phyloP scores from a whole-genome alignment of 257 asterid species.

The Asclepias syriaca region DNA sequence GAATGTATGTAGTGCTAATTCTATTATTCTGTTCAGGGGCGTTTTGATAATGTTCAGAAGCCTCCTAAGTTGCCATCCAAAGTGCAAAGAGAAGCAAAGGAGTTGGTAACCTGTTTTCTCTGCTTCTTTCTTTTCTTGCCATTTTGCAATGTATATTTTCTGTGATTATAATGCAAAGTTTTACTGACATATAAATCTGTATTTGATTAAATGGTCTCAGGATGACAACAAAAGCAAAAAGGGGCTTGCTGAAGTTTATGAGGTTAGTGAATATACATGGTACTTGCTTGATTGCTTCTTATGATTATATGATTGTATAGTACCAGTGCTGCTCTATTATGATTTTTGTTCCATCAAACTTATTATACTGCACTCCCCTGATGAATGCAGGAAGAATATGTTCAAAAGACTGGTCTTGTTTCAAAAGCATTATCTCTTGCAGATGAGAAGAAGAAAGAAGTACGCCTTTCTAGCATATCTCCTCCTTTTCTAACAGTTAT shows the following conservation, averaged over 20 bases:
- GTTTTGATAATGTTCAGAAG: conserved; percentile 77
- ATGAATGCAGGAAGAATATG: conserved; percentile 78
- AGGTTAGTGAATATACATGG: conserved; percentile 45
- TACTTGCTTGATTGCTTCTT: neutral
- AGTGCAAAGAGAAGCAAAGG: conserved; percentile 65
- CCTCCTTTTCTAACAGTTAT: conserved; percentile 3
- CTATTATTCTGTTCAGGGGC: conserved; percentile 43
- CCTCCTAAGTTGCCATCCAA: conserved; percentile 51
- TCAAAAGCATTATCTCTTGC: conserved; percentile 66
- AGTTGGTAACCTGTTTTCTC: conserved; percentile 47
- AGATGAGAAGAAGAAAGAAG: conserved; percentile 94
- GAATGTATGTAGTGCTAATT: conserved; percentile 1
- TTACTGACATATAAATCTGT: neutral
- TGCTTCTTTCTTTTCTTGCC: conserved; percentile 10
- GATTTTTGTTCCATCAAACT: conserved; percentile 3
- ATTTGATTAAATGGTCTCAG: conserved; percentile 35
- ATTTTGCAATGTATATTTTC: conserved; percentile 12
- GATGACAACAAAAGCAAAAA: conserved; percentile 90
- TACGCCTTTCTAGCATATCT: conserved; percentile 26
- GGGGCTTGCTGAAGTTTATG: conserved; percentile 90
- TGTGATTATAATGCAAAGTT: conserved; percentile 14
- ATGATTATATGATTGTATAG: neutral
- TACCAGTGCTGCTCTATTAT: neutral
- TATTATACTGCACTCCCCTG: conserved; percentile 6
- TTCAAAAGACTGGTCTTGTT: conserved; percentile 87